Evolutionary conservation across 768 basidiomycete species (phyloP).

Genomic region (Filobasidium floriforme): DNA sequence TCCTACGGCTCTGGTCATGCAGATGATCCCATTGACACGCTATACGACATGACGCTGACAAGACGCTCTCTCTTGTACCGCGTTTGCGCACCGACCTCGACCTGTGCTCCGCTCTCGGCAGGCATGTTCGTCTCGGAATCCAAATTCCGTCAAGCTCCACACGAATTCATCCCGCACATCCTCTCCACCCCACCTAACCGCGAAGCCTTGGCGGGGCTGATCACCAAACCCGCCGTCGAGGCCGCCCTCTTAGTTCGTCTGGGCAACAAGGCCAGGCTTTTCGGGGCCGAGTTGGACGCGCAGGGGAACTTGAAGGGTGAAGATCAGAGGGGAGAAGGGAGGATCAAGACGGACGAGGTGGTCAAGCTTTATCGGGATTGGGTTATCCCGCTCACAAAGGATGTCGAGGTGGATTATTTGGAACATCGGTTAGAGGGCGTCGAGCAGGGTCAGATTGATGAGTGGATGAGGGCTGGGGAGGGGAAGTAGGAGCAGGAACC

Average conservation of each 20-base stretch:
- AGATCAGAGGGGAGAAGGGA: constrained; percentile 39
- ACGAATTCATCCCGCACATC: constrained; percentile 88
- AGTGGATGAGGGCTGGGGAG: constrained; percentile 45
- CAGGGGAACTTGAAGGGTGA: constrained; percentile 54
- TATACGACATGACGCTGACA: too few relatives aligned
- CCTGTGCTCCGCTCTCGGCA: too few relatives aligned
- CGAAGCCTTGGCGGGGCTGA: constrained; percentile 68
- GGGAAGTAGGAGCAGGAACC: neutral
- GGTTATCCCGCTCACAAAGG: constrained; percentile 95
- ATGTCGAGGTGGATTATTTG: constrained; percentile 99
- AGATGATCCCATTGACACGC: too few relatives aligned
- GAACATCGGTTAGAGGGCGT: constrained; percentile 78
- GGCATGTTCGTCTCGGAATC: constrained; percentile 99
- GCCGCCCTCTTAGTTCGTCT: constrained; percentile 70
- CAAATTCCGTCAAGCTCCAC: constrained; percentile 80
- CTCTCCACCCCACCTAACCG: constrained; percentile 58
- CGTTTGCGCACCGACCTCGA: too few relatives aligned
- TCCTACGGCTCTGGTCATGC: too few relatives aligned
- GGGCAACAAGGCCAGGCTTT: constrained; percentile 68
- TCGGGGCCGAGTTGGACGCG: constrained; percentile 72
- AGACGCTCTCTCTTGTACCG: too few relatives aligned
- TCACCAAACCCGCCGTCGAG: constrained; percentile 98
- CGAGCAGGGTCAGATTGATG: constrained; percentile 69
- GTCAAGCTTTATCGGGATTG: constrained; percentile 88
- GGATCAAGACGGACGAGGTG: constrained; percentile 88